phyloP scores from a whole-genome alignment of 176 grass and related monocot species.

The Raddia guianensis region DNA sequence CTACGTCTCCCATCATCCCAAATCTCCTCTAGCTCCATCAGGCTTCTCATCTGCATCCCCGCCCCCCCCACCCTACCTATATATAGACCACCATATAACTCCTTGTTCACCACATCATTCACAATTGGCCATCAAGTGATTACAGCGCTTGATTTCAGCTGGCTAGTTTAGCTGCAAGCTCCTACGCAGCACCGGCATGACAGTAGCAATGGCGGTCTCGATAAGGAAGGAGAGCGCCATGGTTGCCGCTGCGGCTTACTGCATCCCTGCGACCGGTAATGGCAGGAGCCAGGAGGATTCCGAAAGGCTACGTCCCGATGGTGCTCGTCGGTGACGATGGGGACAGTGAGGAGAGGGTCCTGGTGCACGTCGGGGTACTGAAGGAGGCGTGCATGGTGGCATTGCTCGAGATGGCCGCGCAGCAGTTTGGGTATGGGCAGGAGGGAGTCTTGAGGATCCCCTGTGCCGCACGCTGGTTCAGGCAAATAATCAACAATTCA shows the following conservation, averaged over 20 bases:
- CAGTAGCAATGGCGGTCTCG: background rate
- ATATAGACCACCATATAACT: too few relatives aligned
- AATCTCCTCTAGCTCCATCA: too few relatives aligned
- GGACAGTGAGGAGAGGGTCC: slow-evolving; percentile 36
- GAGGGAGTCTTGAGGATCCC: too few relatives aligned
- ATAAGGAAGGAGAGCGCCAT: background rate
- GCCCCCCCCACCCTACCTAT: too few relatives aligned
- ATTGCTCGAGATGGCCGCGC: too few relatives aligned
- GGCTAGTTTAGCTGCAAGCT: background rate
- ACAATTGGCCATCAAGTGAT: too few relatives aligned
- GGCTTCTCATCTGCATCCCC: too few relatives aligned
- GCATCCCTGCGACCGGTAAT: background rate
- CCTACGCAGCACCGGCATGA: background rate
- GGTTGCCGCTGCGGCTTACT: background rate
- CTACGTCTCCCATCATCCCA: background rate
- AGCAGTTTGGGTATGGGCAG: too few relatives aligned
- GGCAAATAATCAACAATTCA: too few relatives aligned
- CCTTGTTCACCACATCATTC: too few relatives aligned
- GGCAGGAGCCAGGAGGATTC: slow-evolving; percentile 1
- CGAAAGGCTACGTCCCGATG: slow-evolving; percentile 47
- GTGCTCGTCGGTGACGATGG: slow-evolving; percentile 9
- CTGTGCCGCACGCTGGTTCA: too few relatives aligned
- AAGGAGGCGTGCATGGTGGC: slow-evolving; percentile 35
- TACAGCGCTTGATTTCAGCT: background rate
- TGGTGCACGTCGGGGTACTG: slow-evolving; percentile 44